Percentiles rank a stretch among this genome's conserved stretches.
Evolutionary conservation across 371 early-diverging fungal species (phyloP).

Genomic region (Gilbertella persicaria): DNA sequence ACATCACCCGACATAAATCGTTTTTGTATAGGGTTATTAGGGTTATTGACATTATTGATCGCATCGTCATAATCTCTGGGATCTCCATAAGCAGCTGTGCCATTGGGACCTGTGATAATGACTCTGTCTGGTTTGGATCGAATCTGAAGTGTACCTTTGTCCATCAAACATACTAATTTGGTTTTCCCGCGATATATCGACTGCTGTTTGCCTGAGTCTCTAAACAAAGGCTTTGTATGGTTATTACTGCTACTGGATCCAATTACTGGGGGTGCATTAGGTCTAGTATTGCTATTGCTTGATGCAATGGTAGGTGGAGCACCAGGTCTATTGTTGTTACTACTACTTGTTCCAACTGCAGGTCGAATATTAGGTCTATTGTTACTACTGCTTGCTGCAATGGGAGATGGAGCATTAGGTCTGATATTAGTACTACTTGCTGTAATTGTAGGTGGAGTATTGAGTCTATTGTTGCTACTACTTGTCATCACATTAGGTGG

Average conservation of each 20-base stretch:
- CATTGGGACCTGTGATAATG: slow-evolving; percentile 3
- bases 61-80: slow-evolving; percentile 28
- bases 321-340: too few species aligned
- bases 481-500: not conserved
- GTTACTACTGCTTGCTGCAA: not conserved
- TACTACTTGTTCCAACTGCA: not conserved
- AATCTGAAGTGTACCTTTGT: slow-evolving; percentile 5
- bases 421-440: not conserved
- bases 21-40: slow-evolving; percentile 9
- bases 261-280: not conserved
- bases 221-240: not conserved
- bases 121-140: slow-evolving; percentile 17
- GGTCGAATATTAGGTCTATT: not conserved
- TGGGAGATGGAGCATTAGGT: not conserved
- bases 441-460: not conserved
- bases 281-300: not conserved
- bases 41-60: not conserved
- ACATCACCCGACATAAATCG: not conserved
- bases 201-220: not conserved
- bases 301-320: not conserved
- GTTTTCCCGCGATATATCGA: not conserved
- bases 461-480: not conserved
- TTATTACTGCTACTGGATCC: not conserved
- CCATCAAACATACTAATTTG: not conserved
- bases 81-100: slow-evolving; percentile 6